Evolutionary conservation across 257 asterid genomes (phyloP).

Genomic region (Penstemon newberryi): DNA sequence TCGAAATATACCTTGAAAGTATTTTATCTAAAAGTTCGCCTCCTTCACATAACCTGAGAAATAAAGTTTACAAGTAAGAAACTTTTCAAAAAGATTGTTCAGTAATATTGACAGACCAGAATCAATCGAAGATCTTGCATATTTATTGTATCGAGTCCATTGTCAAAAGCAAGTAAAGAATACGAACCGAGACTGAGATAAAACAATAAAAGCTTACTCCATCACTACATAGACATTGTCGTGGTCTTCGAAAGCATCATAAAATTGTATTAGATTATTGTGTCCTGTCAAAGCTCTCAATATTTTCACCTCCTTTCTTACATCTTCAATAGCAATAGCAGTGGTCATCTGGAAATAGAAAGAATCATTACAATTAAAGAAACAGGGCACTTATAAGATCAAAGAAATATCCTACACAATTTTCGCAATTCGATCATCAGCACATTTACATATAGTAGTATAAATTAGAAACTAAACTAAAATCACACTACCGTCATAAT

Average conservation of each 20-base stretch:
- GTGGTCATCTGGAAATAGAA: conserved; percentile 11
- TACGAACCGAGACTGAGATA: background rate
- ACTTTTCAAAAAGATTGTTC: conserved; percentile 15
- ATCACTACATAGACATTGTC: conserved; percentile 86
- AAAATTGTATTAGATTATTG: conserved; percentile 64
- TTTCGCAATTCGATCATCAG: no score
- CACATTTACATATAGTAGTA: no score
- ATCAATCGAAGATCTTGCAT: no score
- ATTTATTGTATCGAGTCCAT: no score
- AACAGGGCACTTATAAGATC: background rate
- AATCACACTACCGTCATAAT: no score
- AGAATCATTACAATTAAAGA: conserved; percentile 2
- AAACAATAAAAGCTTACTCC: conserved; percentile 67
- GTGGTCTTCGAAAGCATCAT: conserved; percentile 79
- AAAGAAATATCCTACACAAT: background rate
- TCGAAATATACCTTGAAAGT: conserved; percentile 59
- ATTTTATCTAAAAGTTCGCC: conserved; percentile 93
- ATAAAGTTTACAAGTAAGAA: conserved; percentile 24
- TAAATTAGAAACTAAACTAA: no score
- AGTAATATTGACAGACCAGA: background rate
- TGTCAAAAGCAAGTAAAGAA: background rate
- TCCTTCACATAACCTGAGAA: conserved; percentile 90
- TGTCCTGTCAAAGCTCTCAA: conserved; percentile 40
- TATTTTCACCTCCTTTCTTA: background rate
- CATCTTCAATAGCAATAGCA: background rate